A percentile compares a stretch with the other conserved stretches of the same genome.
These are phyloP conservation scores for Amaranthus hypochondriacus DNA, from an alignment of 148 eudicot species.

Conservation along the genomic window DNA sequence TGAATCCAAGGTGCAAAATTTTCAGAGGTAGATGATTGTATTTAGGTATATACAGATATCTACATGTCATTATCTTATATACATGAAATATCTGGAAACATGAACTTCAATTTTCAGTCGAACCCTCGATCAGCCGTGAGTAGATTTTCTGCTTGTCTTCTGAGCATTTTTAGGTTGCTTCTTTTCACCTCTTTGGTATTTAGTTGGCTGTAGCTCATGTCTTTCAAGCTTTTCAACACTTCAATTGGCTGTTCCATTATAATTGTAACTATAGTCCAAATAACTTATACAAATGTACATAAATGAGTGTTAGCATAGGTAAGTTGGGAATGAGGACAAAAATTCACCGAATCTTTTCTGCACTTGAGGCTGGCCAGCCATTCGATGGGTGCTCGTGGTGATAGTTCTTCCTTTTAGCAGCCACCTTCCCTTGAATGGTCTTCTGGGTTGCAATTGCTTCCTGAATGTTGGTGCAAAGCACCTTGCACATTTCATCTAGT, in stretches of 20 bases:
- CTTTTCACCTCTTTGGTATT: no score
- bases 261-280: not conserved
- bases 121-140: not conserved
- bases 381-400: slow-evolving; percentile 44
- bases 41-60: slow-evolving; percentile 23
- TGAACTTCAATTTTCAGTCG: not conserved
- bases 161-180: no score
- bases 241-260: not conserved
- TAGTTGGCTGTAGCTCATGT: no score
- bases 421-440: slow-evolving; percentile 42
- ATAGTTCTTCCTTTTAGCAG: slow-evolving; percentile 41
- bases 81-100: slow-evolving; percentile 7
- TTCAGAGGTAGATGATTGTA: slow-evolving; percentile 1
- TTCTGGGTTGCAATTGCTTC: slow-evolving; percentile 54
- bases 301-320: not conserved
- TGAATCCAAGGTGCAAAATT: not conserved
- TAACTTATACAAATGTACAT: not conserved
- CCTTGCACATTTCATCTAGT: slow-evolving; percentile 74
- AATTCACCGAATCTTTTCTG: slow-evolving; percentile 22
- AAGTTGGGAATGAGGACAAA: not conserved
- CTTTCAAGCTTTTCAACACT: no score
- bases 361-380: slow-evolving; percentile 54
- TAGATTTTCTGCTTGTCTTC: not conserved
- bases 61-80: slow-evolving; percentile 13
- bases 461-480: slow-evolving; percentile 41